These are phyloP conservation scores for Cytospora piceae DNA, from an alignment of 2,329 filamentous ascomycete genomes.

Conservation along the genomic window DNA sequence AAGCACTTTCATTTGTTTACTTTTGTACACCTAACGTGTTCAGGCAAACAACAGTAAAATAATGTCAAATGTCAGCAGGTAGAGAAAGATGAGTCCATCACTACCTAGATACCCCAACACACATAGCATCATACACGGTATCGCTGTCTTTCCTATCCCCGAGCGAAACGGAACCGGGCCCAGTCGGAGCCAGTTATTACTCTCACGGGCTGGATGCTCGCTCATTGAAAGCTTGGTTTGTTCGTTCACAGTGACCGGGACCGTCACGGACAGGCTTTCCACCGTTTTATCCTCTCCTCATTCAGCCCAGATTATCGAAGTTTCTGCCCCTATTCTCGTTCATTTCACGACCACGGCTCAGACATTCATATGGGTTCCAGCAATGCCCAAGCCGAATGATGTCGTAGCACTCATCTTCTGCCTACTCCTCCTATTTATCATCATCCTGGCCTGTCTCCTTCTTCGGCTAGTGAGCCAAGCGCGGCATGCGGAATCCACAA, in stretches of 20 bases:
- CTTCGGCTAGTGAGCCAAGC: not conserved
- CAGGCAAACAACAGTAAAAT: too few relatives aligned
- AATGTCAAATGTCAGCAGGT: too few relatives aligned
- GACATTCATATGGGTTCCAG: not conserved
- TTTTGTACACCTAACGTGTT: not conserved
- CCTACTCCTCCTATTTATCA: not conserved
- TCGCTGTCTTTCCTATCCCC: too few relatives aligned
- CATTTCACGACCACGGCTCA: not conserved
- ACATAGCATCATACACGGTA: too few relatives aligned
- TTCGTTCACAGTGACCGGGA: not conserved
- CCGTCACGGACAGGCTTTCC: too few relatives aligned
- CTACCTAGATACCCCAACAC: too few relatives aligned
- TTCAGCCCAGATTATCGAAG: not conserved
- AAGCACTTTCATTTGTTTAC: not conserved
- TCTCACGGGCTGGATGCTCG: not conserved
- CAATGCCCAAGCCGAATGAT: slow-evolving; percentile 7
- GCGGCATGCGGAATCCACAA: not conserved
- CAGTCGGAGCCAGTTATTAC: not conserved
- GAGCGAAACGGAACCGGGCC: too few relatives aligned
- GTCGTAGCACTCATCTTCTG: not conserved
- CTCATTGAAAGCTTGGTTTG: not conserved
- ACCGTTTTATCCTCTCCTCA: too few relatives aligned
- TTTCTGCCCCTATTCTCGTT: not conserved
- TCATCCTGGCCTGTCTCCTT: not conserved
- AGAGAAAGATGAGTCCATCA: too few relatives aligned